A percentile compares a stretch with the other conserved stretches of the same genome.
Evolutionary conservation across 345 rosid genomes (phyloP).

Genomic region (Psidium guajava): DNA sequence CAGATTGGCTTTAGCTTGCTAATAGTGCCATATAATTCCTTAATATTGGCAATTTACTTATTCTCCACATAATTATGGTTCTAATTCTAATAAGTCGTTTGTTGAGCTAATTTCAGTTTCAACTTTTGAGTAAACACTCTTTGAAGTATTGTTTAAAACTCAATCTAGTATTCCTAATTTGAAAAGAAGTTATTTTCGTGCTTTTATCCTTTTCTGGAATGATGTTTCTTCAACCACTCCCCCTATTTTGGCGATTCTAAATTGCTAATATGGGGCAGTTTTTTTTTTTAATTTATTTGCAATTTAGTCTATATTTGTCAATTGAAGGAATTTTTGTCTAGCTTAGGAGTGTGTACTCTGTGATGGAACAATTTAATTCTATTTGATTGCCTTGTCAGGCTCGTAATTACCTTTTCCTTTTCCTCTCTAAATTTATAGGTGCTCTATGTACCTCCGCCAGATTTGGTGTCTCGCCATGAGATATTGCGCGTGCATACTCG

Average conservation of each 20-base stretch:
- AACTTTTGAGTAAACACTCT: background rate
- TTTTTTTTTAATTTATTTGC: background rate
- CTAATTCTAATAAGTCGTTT: background rate
- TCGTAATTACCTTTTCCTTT: background rate
- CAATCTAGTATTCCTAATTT: background rate
- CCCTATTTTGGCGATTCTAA: background rate
- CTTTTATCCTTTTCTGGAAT: background rate
- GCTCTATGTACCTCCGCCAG: constrained; percentile 77
- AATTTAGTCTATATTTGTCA: background rate
- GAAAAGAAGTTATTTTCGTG: background rate
- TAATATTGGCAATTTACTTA: background rate
- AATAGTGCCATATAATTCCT: background rate
- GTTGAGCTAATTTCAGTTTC: background rate
- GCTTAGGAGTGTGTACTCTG: background rate
- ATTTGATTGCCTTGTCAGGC: background rate
- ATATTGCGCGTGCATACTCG: constrained; percentile 69
- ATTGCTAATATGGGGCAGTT: background rate
- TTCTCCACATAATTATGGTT: background rate
- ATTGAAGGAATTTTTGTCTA: background rate
- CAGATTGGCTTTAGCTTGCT: background rate
- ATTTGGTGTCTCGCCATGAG: constrained; percentile 64
- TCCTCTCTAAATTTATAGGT: constrained; percentile 27
- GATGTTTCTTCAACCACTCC: background rate
- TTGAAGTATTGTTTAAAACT: background rate
- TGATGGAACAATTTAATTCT: background rate